Evolutionary conservation across 345 rosid species (phyloP).

Genomic region (Mangifera indica): DNA sequence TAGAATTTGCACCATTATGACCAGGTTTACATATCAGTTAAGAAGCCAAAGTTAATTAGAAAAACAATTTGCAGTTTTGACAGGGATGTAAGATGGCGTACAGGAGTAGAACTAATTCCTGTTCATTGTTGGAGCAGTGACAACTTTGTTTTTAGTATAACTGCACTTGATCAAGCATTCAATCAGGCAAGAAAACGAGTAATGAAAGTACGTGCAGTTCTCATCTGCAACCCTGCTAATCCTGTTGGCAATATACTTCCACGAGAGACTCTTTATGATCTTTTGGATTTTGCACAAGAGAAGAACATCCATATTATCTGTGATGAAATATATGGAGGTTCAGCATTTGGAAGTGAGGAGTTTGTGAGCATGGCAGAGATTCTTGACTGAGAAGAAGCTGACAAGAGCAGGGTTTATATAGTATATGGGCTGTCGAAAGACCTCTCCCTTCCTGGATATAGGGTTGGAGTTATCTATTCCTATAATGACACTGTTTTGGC

Average conservation of each 20-base stretch:
- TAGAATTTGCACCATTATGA: not conserved
- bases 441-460: conserved; percentile 80
- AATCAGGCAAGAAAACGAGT: conserved; percentile 85
- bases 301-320: conserved; percentile 81
- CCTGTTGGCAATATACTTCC: conserved; percentile 81
- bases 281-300: conserved; percentile 69
- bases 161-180: conserved; percentile 77
- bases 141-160: conserved; percentile 57
- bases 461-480: conserved; percentile 78
- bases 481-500: conserved; percentile 60
- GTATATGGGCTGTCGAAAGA: conserved; percentile 87
- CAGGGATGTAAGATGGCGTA: conserved; percentile 71
- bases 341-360: conserved; percentile 60
- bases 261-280: conserved; percentile 48
- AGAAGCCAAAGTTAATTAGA: conserved; percentile 14
- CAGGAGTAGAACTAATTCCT: conserved; percentile 85
- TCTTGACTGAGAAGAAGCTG: conserved; percentile 53
- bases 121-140: conserved; percentile 85
- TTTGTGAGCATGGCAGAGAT: conserved; percentile 88
- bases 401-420: conserved; percentile 78
- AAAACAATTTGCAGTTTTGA: conserved; percentile 66
- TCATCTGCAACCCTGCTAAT: conserved; percentile 82
- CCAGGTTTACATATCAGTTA: not conserved
- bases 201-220: conserved; percentile 63
- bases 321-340: conserved; percentile 87